phyloP scores from a whole-genome alignment of 495 filamentous ascomycete genomes.

The Xylaria grammica region DNA sequence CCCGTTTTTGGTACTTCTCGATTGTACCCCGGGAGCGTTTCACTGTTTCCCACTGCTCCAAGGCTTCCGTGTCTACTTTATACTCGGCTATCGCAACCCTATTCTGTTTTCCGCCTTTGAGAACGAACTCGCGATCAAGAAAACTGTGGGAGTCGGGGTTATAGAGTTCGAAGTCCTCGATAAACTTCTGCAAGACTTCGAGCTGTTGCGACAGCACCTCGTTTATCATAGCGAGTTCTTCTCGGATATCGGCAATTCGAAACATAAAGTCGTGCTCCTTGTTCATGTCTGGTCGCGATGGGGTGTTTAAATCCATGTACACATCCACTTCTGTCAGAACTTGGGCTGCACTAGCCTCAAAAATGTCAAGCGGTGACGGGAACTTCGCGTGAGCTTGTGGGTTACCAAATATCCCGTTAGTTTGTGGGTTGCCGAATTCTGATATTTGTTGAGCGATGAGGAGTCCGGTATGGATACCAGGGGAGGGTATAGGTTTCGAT shows the following conservation, averaged over 20 bases:
- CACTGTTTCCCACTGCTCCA: no score
- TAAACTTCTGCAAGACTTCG: no score
- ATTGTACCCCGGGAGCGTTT: no score
- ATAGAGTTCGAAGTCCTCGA: no score
- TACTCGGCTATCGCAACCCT: no score
- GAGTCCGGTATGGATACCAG: not conserved
- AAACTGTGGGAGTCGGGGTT: no score
- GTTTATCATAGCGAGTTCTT: not conserved
- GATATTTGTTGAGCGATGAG: not conserved
- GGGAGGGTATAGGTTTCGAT: not conserved
- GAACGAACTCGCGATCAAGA: no score
- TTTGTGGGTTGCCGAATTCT: not conserved
- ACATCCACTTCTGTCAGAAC: not conserved
- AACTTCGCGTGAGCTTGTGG: not conserved
- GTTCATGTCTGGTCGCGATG: not conserved
- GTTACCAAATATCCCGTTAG: not conserved
- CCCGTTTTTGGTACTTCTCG: no score
- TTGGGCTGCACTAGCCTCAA: not conserved
- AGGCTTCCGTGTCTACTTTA: no score
- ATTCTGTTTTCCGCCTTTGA: no score
- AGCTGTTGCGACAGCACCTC: no score
- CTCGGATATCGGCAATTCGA: not conserved
- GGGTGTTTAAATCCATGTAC: not conserved
- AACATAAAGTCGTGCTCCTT: not conserved
- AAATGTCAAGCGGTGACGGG: not conserved